Evolutionary conservation across 208 protist species (phyloP).

Genomic region (Wallacemonas collosoma): DNA sequence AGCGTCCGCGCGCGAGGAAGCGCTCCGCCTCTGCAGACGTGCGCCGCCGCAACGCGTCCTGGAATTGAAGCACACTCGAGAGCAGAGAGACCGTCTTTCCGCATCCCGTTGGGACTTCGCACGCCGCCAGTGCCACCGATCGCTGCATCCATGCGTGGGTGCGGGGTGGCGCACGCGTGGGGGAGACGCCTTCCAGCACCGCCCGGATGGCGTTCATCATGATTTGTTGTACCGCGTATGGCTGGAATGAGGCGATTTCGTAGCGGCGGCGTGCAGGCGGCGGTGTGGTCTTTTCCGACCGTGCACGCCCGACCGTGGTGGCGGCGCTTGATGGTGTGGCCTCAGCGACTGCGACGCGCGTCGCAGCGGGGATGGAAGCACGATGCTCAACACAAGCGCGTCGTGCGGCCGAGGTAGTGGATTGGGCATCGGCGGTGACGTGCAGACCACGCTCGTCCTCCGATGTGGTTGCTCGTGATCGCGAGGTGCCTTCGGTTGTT

Average conservation of each 20-base stretch:
- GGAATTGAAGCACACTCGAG: constrained; percentile 81
- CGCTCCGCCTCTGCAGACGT: constrained; percentile 94
- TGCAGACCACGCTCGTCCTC: too few relatives aligned
- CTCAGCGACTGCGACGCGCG: too few relatives aligned
- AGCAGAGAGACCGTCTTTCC: constrained; percentile 97
- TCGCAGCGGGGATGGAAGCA: too few relatives aligned
- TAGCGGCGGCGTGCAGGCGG: neutral
- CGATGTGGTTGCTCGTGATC: neutral
- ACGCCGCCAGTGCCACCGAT: constrained; percentile 56
- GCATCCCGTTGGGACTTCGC: constrained; percentile 96
- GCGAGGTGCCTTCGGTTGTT: neutral
- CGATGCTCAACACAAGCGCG: too few relatives aligned
- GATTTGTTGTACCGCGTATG: constrained; percentile 86
- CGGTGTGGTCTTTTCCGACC: neutral
- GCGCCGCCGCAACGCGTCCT: constrained; percentile 86
- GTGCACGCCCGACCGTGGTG: neutral
- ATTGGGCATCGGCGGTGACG: too few relatives aligned
- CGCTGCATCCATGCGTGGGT: neutral
- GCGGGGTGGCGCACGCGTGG: constrained; percentile 22
- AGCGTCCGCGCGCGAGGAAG: constrained; percentile 80
- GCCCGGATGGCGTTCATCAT: constrained; percentile 85
- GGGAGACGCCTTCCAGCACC: constrained; percentile 22
- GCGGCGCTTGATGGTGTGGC: neutral
- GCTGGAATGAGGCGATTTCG: constrained; percentile 45
- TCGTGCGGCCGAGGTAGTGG: too few relatives aligned